Percentiles rank a stretch among this genome's conserved stretches.
These are phyloP conservation scores for Achaetomium macrosporum DNA, from an alignment of 2,329 filamentous ascomycete species.

Conservation along the genomic window DNA sequence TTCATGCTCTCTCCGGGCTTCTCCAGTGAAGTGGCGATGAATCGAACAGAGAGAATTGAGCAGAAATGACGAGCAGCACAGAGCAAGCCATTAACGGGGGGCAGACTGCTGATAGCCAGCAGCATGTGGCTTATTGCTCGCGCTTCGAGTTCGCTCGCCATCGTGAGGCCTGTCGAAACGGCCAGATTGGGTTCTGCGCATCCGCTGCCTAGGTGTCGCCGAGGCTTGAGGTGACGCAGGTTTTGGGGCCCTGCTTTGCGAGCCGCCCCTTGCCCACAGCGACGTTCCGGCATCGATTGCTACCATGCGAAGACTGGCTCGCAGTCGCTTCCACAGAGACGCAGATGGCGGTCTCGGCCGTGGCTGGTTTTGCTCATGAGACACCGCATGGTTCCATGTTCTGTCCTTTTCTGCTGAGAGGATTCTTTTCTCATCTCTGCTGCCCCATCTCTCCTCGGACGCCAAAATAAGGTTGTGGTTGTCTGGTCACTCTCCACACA, in stretches of 20 bases:
- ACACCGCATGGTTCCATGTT: slow-evolving; percentile 4
- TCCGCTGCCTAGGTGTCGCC: background rate
- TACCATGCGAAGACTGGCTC: slow-evolving; percentile 22
- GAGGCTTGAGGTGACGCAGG: slow-evolving; percentile 1
- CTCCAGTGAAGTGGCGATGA: background rate
- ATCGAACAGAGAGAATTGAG: background rate
- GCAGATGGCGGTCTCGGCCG: slow-evolving; percentile 29
- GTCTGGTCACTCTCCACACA: background rate
- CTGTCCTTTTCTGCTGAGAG: background rate
- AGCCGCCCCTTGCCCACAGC: slow-evolving; percentile 14
- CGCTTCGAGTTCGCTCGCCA: background rate
- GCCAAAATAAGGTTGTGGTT: background rate
- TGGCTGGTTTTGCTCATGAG: slow-evolving; percentile 26
- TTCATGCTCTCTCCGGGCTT: background rate
- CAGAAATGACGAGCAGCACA: slow-evolving; percentile 1
- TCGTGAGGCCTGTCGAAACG: background rate
- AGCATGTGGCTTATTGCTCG: slow-evolving; percentile 1
- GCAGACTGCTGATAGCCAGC: background rate
- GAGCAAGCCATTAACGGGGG: no score
- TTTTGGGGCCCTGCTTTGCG: slow-evolving; percentile 7
- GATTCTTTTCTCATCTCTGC: background rate
- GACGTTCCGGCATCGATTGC: slow-evolving; percentile 12
- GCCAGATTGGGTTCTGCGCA: slow-evolving; percentile 7
- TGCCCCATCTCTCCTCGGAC: background rate
- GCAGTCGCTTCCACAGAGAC: slow-evolving; percentile 23